These are phyloP conservation scores for Akanthomyces muscarius DNA, from an alignment of 2,329 filamentous ascomycete species.

Conservation along the genomic window DNA sequence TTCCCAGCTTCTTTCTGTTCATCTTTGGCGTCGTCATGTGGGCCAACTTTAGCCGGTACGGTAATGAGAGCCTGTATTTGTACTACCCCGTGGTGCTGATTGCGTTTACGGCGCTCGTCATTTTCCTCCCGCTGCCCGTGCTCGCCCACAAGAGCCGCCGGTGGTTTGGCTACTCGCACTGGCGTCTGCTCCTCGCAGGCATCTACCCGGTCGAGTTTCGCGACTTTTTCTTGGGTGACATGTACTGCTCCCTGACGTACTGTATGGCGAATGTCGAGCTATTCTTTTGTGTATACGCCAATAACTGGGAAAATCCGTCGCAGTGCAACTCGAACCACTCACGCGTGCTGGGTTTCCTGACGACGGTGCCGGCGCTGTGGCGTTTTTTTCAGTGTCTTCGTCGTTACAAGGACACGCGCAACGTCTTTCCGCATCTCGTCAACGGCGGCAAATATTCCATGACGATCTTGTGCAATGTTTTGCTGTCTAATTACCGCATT, in stretches of 20 bases:
- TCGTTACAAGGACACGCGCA: slow-evolving; percentile 81
- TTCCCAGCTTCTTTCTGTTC: slow-evolving; percentile 80
- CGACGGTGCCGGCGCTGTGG: slow-evolving; percentile 80
- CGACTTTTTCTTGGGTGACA: slow-evolving; percentile 96
- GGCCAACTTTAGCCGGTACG: slow-evolving; percentile 77
- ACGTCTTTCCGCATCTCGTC: slow-evolving; percentile 85
- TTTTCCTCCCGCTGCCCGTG: slow-evolving; percentile 72
- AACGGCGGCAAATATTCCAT: slow-evolving; percentile 90
- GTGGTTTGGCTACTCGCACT: slow-evolving; percentile 90
- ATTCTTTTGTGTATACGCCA: slow-evolving; percentile 92
- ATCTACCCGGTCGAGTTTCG: slow-evolving; percentile 92
- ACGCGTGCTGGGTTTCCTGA: slow-evolving; percentile 79
- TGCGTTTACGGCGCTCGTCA: slow-evolving; percentile 58
- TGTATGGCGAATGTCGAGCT: slow-evolving; percentile 82
- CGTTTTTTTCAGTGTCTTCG: slow-evolving; percentile 85
- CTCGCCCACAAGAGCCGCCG: slow-evolving; percentile 72
- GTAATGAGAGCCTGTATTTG: slow-evolving; percentile 64
- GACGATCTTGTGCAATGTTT: slow-evolving; percentile 75
- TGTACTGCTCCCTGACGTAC: slow-evolving; percentile 95
- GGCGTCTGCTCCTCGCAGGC: slow-evolving; percentile 78
- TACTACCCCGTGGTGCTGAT: slow-evolving; percentile 86
- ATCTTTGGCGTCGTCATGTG: slow-evolving; percentile 77
- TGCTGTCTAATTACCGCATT: slow-evolving; percentile 80
- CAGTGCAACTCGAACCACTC: slow-evolving; percentile 86
- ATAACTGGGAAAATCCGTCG: slow-evolving; percentile 65